Base-by-base conservation (phyloP, 78 protist species). In the Chrysochromulina tobinii region DNA sequence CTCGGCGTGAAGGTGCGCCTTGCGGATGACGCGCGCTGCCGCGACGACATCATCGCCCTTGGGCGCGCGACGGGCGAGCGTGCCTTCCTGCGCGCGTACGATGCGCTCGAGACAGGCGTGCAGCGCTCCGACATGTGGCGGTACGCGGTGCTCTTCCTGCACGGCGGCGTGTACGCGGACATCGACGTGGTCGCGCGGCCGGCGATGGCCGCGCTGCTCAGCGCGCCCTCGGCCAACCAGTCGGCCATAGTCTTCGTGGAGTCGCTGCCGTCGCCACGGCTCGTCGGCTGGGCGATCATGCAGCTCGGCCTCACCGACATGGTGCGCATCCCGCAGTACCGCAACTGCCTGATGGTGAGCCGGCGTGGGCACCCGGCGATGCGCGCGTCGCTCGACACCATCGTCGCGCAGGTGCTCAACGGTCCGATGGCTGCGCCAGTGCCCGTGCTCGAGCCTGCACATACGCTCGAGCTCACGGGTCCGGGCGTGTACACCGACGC, bases 111-210 rank as follows among this genome's bases (percentile, higher is more conserved):
- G 14, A 72, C 81, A 5, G 17, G 53, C 81, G 81, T 72, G 53
- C 81, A 72, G 81, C 81, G 81, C 25, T 4, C 53, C 54, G 81
- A 72, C 53, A 15, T 72, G 81, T 72, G 81, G 81, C 81, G 81
- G n/a, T 72, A 72, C 53, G 81, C 81, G 53, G 53, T 72, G 6
- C 53, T 72, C n/a, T 72, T 3, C n/a, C 81, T 72, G 14, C 12
- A 72, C 21, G 81, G 81, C 5, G 81, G 81, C 54, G 53, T 72
- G 15, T 72, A 72, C 53, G 81, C 81, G 15, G 81, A 72, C 53
- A 14, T 72, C 53, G 81, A 72, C 53, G 81, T 72, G 81, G 5
- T 14, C 81, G 81, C 81, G 53, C 4, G 5, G 15, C 81, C 81
- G 7, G 53, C 38, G 38, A 72, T 72, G 57, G 7, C 81, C 4